Percentiles rank a stretch among this genome's conserved stretches.
Evolutionary conservation across 73 alveolate species (phyloP).

Genomic region (Breviolum minutum): DNA sequence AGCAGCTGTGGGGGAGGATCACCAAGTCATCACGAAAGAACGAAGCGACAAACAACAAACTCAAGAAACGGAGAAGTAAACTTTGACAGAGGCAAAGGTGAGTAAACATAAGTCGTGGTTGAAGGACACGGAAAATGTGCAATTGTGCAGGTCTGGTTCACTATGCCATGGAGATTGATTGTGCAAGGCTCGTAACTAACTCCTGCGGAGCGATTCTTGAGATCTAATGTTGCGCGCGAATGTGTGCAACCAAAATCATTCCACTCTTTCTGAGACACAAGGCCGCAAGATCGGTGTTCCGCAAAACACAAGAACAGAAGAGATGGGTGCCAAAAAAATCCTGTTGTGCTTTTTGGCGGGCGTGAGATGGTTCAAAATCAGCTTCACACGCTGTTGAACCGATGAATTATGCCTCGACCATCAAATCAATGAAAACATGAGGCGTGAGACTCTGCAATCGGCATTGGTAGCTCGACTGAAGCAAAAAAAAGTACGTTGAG

Average conservation of each 20-base stretch:
- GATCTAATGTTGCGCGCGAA: background rate
- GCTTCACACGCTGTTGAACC: conserved; percentile 14
- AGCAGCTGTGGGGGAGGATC: too few species aligned
- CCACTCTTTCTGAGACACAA: too few species aligned
- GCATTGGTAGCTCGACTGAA: conserved; percentile 46
- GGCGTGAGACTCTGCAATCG: conserved; percentile 31
- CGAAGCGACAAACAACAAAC: too few species aligned
- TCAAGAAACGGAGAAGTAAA: too few species aligned
- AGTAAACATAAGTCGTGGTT: too few species aligned
- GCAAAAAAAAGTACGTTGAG: background rate
- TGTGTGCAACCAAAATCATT: too few species aligned
- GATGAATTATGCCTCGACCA: conserved; percentile 32
- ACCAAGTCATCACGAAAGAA: too few species aligned
- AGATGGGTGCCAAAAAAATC: background rate
- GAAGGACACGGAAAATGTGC: too few species aligned
- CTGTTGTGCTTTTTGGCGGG: background rate
- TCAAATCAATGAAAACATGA: background rate
- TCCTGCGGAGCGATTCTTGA: background rate
- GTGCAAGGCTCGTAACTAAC: too few species aligned
- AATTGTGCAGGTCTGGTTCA: too few species aligned
- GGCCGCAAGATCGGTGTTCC: background rate
- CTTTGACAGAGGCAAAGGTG: too few species aligned
- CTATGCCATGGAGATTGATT: too few species aligned
- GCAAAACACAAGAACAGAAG: background rate
- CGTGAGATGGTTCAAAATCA: background rate